A percentile compares a stretch with the other conserved stretches of the same genome.
These are phyloP conservation scores for Mortierella claussenii DNA, from an alignment of 192 early-diverging fungal genomes.

Conservation along the genomic window DNA sequence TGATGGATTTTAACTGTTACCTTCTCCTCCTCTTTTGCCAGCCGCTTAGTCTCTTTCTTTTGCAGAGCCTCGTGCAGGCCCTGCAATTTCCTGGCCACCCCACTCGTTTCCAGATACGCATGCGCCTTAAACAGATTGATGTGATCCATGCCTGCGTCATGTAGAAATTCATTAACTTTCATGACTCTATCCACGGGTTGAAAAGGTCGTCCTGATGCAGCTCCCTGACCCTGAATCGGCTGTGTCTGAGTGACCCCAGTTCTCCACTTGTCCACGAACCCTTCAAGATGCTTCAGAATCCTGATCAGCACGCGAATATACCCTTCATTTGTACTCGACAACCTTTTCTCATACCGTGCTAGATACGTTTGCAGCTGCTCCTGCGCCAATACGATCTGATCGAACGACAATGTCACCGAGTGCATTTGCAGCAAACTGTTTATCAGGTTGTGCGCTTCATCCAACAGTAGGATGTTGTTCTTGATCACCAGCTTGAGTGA, in stretches of 20 bases:
- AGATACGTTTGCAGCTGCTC: constrained; percentile 75
- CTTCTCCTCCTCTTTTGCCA: constrained; percentile 41
- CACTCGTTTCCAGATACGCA: constrained; percentile 72
- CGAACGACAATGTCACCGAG: constrained; percentile 65
- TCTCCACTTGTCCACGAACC: constrained; percentile 21
- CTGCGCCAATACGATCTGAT: constrained; percentile 60
- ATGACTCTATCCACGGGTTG: constrained; percentile 49
- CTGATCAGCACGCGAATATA: constrained; percentile 81
- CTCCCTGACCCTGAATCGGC: background rate
- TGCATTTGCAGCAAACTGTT: constrained; percentile 81
- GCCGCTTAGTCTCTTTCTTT: constrained; percentile 17
- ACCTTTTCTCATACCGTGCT: constrained; percentile 69
- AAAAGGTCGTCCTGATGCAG: constrained; percentile 12
- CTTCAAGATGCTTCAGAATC: constrained; percentile 65
- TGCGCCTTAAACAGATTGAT: constrained; percentile 86
- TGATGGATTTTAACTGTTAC: constrained; percentile 22
- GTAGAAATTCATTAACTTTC: constrained; percentile 76
- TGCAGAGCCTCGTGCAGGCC: constrained; percentile 37
- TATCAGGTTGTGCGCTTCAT: constrained; percentile 83
- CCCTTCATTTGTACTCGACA: constrained; percentile 76
- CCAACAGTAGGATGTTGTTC: constrained; percentile 83
- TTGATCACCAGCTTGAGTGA: constrained; percentile 76
- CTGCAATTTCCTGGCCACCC: constrained; percentile 72
- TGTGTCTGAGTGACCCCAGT: constrained; percentile 5
- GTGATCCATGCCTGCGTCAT: constrained; percentile 74